phyloP scores from a whole-genome alignment of 78 protist genomes.

The Dictyostelium brefeldianum region DNA sequence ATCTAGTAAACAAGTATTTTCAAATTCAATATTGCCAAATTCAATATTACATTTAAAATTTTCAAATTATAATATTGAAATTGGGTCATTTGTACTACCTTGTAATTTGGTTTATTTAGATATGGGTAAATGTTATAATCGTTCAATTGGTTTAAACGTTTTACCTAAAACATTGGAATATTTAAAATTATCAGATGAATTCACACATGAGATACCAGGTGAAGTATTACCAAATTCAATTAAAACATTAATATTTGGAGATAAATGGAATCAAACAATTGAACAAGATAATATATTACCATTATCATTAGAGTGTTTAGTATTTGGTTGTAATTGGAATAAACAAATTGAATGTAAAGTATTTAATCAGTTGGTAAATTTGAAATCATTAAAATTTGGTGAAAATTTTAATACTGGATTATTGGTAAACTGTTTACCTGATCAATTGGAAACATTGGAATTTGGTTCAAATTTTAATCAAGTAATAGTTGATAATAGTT shows the following conservation, averaged over 20 bases:
- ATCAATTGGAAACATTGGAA: background rate
- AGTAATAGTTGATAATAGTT: background rate
- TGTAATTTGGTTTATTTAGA: background rate
- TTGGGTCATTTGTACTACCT: background rate
- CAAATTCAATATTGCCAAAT: background rate
- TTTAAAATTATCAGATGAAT: constrained; percentile 5
- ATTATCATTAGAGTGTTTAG: background rate
- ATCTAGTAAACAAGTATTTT: background rate
- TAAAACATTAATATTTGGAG: background rate
- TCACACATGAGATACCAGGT: background rate
- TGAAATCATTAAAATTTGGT: background rate
- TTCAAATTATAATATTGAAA: background rate
- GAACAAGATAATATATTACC: no score
- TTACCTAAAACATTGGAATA: background rate
- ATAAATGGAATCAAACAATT: background rate
- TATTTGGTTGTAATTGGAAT: background rate
- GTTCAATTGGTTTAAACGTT: background rate
- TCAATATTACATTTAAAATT: background rate
- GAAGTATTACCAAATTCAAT: background rate
- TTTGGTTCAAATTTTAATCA: background rate
- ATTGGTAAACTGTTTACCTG: no score
- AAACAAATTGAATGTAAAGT: background rate
- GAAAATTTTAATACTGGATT: background rate
- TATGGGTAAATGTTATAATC: background rate
- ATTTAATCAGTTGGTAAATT: background rate